phyloP scores from a whole-genome alignment of 768 basidiomycete species.

The Auricularia sp. region DNA sequence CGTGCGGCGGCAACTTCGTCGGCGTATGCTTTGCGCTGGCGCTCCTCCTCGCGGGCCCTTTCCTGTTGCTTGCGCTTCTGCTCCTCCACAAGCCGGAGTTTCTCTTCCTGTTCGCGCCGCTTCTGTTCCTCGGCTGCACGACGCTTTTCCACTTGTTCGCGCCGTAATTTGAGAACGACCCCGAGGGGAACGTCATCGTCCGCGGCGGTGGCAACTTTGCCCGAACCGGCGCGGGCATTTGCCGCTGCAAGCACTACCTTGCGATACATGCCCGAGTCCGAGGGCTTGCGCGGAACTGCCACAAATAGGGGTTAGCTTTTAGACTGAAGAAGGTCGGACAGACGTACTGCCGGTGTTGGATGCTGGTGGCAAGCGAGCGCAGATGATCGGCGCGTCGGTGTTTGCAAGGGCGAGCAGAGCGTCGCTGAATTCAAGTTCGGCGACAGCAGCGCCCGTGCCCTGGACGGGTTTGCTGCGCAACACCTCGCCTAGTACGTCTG shows the following conservation, averaged over 20 bases:
- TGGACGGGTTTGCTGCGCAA: constrained; percentile 28
- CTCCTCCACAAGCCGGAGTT: constrained; percentile 37
- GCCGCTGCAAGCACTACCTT: constrained; percentile 4
- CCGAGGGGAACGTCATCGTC: constrained; percentile 61
- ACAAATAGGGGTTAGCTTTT: background rate
- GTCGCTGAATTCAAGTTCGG: constrained; percentile 63
- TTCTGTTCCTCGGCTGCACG: constrained; percentile 56
- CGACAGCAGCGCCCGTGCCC: constrained; percentile 44
- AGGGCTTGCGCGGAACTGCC: background rate
- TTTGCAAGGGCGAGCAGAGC: constrained; percentile 49
- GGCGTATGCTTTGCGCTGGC: constrained; percentile 38
- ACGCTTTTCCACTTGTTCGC: constrained; percentile 50
- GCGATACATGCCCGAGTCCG: background rate
- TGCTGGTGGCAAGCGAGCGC: background rate
- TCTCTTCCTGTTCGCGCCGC: constrained; percentile 51
- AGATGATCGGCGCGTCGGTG: background rate
- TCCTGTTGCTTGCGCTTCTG: constrained; percentile 25
- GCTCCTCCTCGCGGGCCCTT: constrained; percentile 40
- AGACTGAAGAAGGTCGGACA: background rate
- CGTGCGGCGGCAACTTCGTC: constrained; percentile 56
- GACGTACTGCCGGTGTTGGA: background rate
- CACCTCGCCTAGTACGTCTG: background rate
- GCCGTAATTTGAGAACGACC: constrained; percentile 34
- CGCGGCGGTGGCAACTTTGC: constrained; percentile 35
- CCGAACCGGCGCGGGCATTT: constrained; percentile 38